Evolutionary conservation across 179 eudicot genomes (phyloP).

Genomic region (Drosera spatulata): DNA sequence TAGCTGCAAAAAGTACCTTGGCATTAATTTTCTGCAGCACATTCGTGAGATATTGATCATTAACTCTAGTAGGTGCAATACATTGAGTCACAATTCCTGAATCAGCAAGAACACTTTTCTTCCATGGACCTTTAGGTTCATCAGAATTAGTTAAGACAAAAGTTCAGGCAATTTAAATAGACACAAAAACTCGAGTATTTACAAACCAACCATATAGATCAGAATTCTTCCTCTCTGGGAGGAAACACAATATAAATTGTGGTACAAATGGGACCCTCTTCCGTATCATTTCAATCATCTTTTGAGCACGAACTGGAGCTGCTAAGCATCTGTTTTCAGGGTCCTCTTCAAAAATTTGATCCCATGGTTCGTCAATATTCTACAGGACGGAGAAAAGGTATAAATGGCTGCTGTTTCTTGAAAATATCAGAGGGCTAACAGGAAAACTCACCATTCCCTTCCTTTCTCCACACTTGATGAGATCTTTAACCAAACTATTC

Average conservation of each 20-base stretch:
- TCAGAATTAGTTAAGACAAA: too few relatives aligned
- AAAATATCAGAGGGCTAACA: neutral
- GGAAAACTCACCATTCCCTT: constrained; percentile 63
- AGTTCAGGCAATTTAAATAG: neutral
- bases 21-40: constrained; percentile 77
- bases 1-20: constrained; percentile 32
- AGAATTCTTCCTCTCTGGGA: constrained; percentile 76
- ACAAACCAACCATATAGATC: constrained; percentile 34
- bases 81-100: constrained; percentile 74
- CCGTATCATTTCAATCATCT: constrained; percentile 56
- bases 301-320: constrained; percentile 60
- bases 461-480: constrained; percentile 49
- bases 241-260: constrained; percentile 66
- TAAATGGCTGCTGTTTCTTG: neutral
- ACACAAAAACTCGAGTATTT: neutral
- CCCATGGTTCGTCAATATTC: constrained; percentile 43
- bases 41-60: constrained; percentile 82
- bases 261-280: constrained; percentile 70
- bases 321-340: constrained; percentile 50
- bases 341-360: constrained; percentile 50
- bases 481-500: constrained; percentile 33
- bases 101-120: constrained; percentile 54
- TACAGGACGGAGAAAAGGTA: constrained; percentile 7
- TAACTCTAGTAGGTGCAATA: constrained; percentile 63
- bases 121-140: constrained; percentile 73